phyloP scores from a whole-genome alignment of 2,329 filamentous ascomycete species.

The Clonostachys solani region DNA sequence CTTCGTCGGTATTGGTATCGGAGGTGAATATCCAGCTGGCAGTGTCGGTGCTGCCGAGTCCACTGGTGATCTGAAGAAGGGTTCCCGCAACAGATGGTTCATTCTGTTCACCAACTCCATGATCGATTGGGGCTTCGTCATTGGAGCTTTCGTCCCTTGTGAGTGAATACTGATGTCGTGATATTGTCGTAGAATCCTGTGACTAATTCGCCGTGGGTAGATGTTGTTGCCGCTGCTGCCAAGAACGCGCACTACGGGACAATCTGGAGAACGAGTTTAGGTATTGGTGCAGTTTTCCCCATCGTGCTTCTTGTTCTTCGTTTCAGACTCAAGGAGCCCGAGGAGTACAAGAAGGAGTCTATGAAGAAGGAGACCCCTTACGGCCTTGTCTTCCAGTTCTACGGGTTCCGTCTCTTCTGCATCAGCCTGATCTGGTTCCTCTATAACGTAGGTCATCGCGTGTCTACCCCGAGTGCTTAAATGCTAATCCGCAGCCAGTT shows the following conservation, averaged over 20 bases:
- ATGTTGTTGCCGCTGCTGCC: slow-evolving; percentile 52
- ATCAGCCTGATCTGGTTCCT: slow-evolving; percentile 77
- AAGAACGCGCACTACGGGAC: slow-evolving; percentile 60
- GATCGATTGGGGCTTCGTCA: slow-evolving; percentile 80
- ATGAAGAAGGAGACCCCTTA: slow-evolving; percentile 62
- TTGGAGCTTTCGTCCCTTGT: slow-evolving; percentile 72
- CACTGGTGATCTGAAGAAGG: slow-evolving; percentile 74
- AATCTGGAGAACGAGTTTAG: slow-evolving; percentile 80
- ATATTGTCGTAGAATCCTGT: background rate
- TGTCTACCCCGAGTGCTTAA: background rate
- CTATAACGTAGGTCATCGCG: slow-evolving; percentile 54
- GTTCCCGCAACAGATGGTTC: slow-evolving; percentile 86
- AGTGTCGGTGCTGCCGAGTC: slow-evolving; percentile 82
- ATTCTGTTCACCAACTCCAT: slow-evolving; percentile 86
- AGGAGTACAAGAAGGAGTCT: slow-evolving; percentile 68
- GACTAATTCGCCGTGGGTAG: slow-evolving; percentile 7
- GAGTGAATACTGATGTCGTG: slow-evolving; percentile 5
- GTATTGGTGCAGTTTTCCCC: slow-evolving; percentile 77
- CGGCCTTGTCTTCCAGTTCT: slow-evolving; percentile 55
- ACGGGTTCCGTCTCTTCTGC: slow-evolving; percentile 66
- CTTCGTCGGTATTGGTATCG: slow-evolving; percentile 77
- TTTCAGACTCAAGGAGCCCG: slow-evolving; percentile 70
- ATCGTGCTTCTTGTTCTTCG: slow-evolving; percentile 67
- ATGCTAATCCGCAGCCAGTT: slow-evolving; percentile 41
- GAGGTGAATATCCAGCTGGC: slow-evolving; percentile 76